Conservation (phyloP, 768 basidiomycete species). For the Pilatotrama ljubarskyi region DNA sequence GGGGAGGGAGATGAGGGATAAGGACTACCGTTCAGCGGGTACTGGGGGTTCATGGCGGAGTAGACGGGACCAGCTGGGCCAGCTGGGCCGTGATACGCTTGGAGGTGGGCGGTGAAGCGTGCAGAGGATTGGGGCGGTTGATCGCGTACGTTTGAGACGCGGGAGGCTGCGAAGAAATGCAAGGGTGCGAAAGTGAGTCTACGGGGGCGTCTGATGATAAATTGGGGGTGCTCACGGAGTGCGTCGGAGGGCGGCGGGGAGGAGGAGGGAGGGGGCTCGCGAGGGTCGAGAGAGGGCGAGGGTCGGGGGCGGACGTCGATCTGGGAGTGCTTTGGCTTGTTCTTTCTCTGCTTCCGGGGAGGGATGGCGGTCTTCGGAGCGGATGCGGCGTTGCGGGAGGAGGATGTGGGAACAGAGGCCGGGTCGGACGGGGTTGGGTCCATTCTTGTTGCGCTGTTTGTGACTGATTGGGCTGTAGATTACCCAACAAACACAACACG, state of each 20-base stretch:
- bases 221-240: conserved; percentile 16
- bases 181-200: conserved; percentile 8
- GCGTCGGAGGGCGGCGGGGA: conserved; percentile 13
- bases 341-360: conserved; percentile 15
- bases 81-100: conserved; percentile 52
- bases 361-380: conserved; percentile 10
- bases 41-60: conserved; percentile 65
- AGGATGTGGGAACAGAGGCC: conserved; percentile 14
- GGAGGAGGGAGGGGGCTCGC: conserved; percentile 1
- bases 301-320: conserved; percentile 10
- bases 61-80: conserved; percentile 18
- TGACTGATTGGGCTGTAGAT: conserved; percentile 20
- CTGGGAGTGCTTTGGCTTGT: conserved; percentile 8
- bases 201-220: conserved; percentile 14
- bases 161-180: conserved; percentile 29
- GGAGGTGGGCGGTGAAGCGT: conserved; percentile 41
- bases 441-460: conserved; percentile 22
- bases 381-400: conserved; percentile 19
- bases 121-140: conserved; percentile 35
- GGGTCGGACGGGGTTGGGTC: conserved; percentile 19
- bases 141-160: conserved; percentile 35
- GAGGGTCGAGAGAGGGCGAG: conserved; percentile 9
- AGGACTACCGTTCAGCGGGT: conserved; percentile 59
- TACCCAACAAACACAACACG: conserved; percentile 15
- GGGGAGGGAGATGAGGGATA: conserved; percentile 42